Conservation (phyloP, 495 filamentous ascomycete species). For the Aspergillus bertholletiae region DNA sequence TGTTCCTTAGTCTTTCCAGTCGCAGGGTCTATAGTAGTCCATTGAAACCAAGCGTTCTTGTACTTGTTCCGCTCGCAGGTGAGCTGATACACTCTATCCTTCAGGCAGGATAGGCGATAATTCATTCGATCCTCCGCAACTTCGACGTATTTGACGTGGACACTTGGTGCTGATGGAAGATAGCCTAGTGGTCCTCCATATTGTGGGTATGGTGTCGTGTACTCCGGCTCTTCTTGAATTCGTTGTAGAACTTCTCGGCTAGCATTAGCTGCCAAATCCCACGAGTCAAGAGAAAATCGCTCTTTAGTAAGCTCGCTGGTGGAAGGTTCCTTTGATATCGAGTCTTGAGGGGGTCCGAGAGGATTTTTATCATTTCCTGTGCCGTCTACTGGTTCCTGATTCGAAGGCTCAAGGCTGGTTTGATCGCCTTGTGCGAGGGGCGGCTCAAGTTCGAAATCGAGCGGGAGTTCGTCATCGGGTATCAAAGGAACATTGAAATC, state of each 20-base stretch:
- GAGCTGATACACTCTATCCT: conserved; percentile 11
- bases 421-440: neutral
- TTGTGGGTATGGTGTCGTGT: conserved; percentile 23
- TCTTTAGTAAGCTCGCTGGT: conserved; percentile 19
- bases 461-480: conserved; percentile 1
- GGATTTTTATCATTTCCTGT: neutral
- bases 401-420: neutral
- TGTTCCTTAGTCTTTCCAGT: conserved; percentile 23
- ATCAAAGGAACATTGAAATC: conserved; percentile 9
- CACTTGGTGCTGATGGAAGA: conserved; percentile 20
- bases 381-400: neutral
- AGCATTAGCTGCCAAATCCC: conserved; percentile 14
- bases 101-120: conserved; percentile 10
- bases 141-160: conserved; percentile 23
- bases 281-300: conserved; percentile 17
- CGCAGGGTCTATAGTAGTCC: conserved; percentile 10
- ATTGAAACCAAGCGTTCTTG: conserved; percentile 14
- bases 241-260: conserved; percentile 18
- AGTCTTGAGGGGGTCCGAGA: neutral
- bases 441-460: neutral
- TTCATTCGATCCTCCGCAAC: conserved; percentile 13
- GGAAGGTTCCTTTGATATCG: neutral
- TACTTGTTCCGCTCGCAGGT: conserved; percentile 22
- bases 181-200: conserved; percentile 24
- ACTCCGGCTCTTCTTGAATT: conserved; percentile 12